These are phyloP conservation scores for Neurospora sp. DNA, from an alignment of 495 filamentous ascomycete species.

Conservation along the genomic window DNA sequence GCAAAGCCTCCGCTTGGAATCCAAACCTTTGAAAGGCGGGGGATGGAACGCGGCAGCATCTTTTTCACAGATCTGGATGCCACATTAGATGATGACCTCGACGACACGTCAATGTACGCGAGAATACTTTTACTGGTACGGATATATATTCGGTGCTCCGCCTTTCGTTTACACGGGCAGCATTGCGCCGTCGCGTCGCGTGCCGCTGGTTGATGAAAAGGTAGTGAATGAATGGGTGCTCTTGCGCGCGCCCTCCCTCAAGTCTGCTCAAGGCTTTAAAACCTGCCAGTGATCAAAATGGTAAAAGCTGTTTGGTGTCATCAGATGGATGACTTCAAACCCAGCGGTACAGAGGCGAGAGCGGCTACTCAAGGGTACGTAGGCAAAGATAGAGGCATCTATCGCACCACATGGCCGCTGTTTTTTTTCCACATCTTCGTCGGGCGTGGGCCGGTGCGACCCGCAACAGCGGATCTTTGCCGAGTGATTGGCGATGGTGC, in stretches of 20 bases:
- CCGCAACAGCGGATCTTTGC: not conserved
- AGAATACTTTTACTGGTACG: not conserved
- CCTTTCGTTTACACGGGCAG: not conserved
- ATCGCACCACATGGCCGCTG: not conserved
- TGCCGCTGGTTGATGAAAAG: not conserved
- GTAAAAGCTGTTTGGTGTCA: not conserved
- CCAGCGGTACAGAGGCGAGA: not conserved
- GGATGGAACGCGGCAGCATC: constrained; percentile 14
- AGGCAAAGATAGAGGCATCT: not conserved
- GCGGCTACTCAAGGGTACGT: not conserved
- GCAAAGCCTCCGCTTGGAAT: constrained; percentile 66
- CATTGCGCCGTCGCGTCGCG: not conserved
- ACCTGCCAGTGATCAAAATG: not conserved
- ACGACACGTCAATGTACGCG: not conserved
- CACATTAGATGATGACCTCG: not conserved
- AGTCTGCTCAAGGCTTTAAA: not conserved
- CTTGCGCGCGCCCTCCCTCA: not conserved
- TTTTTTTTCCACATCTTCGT: not conserved
- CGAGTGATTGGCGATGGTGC: not conserved
- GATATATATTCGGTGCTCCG: not conserved
- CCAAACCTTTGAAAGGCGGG: constrained; percentile 65
- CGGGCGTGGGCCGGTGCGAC: not conserved
- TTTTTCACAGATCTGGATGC: not conserved
- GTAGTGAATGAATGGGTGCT: not conserved
- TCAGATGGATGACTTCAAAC: not conserved